Evolutionary conservation across 2,329 filamentous ascomycete species (phyloP), one percentile per base, ranked within the genome.

Genomic region (Penicillium sp.): DNA sequence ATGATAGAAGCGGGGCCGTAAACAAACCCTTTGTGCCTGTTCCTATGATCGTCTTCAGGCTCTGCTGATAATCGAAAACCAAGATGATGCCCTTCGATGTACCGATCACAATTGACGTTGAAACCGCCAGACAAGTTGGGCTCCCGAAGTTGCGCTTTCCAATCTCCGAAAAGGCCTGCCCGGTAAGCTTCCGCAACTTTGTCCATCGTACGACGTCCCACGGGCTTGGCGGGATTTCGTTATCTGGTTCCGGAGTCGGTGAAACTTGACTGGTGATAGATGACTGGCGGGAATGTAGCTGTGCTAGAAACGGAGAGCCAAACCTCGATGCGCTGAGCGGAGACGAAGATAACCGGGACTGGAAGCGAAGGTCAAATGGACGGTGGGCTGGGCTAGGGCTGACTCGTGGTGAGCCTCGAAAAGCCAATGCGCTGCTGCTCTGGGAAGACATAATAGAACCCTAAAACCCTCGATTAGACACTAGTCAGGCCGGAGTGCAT

Each of bases 191-290:
- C 70, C 88, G 91, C 58, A 99, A 79, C 72, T 90, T 95, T 1
- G 92, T 98, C 96, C 96, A 99, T 71, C 93, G 85, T 59, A 99
- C 90, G 55, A 98, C 92, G 70, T 99, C 95, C 96, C 95, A 99
- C 2, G 95, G 95, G 5, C 91, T 87, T 55, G 91, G 87, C 3
- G 87, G 83, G 1, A 87, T 86, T 64, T 94, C 90, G 22, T 83
- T 81, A 50, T 90, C 89, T 53, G 82, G 79, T 56, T 87, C 80
- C 44, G 84, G 76, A 58, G 88, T 87, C 37, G 79, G 78, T 14
- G 87, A 70, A 11, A 90, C 76, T 65, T 91, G 87, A 67, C 91
- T 96, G 46, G 84, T 88, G 19, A 92, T 70, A 1, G 94, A 97
- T 1, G 87, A 89, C 67, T 92, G 90, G 55, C 93, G 88, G 55